Percentiles rank a stretch among this genome's conserved stretches.
phyloP scores from a whole-genome alignment of 805 yeast species.

The Wickerhamomyces pijperi region DNA sequence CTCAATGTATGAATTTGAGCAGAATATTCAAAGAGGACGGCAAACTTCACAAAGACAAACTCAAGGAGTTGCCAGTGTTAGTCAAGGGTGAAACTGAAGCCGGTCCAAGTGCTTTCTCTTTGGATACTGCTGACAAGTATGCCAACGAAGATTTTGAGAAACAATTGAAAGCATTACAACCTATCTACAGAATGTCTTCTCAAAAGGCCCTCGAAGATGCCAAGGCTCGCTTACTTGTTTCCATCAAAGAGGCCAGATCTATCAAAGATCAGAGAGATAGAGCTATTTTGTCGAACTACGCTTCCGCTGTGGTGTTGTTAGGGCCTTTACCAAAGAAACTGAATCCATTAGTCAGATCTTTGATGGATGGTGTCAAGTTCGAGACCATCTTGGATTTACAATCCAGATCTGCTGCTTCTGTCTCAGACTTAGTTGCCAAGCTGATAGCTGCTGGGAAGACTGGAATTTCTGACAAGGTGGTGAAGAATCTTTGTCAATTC shows the following conservation, averaged over 20 bases:
- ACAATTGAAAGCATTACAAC: slow-evolving; percentile 45
- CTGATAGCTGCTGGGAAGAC: slow-evolving; percentile 45
- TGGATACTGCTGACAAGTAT: slow-evolving; percentile 66
- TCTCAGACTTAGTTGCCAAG: slow-evolving; percentile 51
- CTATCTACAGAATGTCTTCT: slow-evolving; percentile 61
- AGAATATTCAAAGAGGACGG: slow-evolving; percentile 71
- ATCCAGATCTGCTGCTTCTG: slow-evolving; percentile 54
- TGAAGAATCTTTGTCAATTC: slow-evolving; percentile 84
- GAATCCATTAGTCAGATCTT: slow-evolving; percentile 76
- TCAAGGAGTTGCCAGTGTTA: slow-evolving; percentile 78
- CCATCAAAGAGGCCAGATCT: slow-evolving; percentile 58
- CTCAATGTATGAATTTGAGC: slow-evolving; percentile 76
- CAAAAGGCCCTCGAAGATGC: slow-evolving; percentile 72
- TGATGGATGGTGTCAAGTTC: slow-evolving; percentile 84
- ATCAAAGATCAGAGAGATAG: slow-evolving; percentile 39
- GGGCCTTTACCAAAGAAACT: slow-evolving; percentile 73
- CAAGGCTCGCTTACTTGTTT: slow-evolving; percentile 49
- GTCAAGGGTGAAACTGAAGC: slow-evolving; percentile 93
- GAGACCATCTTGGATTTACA: slow-evolving; percentile 65
- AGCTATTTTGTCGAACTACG: slow-evolving; percentile 62
- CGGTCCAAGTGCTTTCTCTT: slow-evolving; percentile 84
- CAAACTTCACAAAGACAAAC: slow-evolving; percentile 52
- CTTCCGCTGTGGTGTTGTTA: slow-evolving; percentile 59
- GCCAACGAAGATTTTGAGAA: slow-evolving; percentile 57
- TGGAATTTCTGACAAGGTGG: slow-evolving; percentile 80